A percentile compares a stretch with the other conserved stretches of the same genome.
Evolutionary conservation across 2,329 filamentous ascomycete genomes (phyloP).

Genomic region (Penicillium frequentans): DNA sequence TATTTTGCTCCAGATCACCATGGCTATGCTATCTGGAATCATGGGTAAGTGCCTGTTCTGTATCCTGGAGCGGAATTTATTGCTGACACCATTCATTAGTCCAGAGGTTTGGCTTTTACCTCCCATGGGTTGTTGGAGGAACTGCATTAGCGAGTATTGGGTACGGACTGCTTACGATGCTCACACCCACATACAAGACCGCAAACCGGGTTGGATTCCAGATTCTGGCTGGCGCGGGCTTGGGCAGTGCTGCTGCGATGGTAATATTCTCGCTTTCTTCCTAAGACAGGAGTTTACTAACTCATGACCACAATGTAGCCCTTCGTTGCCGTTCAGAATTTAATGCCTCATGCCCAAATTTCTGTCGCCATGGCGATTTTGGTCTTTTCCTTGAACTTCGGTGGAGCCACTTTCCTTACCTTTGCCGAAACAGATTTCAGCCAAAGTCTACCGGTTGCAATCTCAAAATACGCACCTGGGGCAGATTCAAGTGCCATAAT

Average conservation of each 20-base stretch:
- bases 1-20: slow-evolving; percentile 32
- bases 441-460: slow-evolving; percentile 35
- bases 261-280: slow-evolving; percentile 13
- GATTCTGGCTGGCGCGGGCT: slow-evolving; percentile 43
- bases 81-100: slow-evolving; percentile 10
- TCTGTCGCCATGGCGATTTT: slow-evolving; percentile 40
- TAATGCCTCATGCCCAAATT: slow-evolving; percentile 32
- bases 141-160: slow-evolving; percentile 30
- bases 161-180: slow-evolving; percentile 43
- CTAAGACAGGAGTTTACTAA: background rate
- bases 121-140: slow-evolving; percentile 28
- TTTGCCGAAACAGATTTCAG: slow-evolving; percentile 52
- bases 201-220: slow-evolving; percentile 51
- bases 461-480: slow-evolving; percentile 28
- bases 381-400: slow-evolving; percentile 39
- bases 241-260: slow-evolving; percentile 49
- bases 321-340: slow-evolving; percentile 41
- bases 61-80: background rate
- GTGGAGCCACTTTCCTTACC: slow-evolving; percentile 49
- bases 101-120: slow-evolving; percentile 31
- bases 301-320: slow-evolving; percentile 23
- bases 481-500: slow-evolving; percentile 27
- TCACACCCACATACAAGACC: slow-evolving; percentile 33
- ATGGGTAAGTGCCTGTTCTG: slow-evolving; percentile 15
- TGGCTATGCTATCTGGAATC: slow-evolving; percentile 31